Evolutionary conservation across 192 early-diverging fungal genomes (phyloP), one percentile per base, ranked within the genome.

Genomic region (Gryganskiella cystojenkinii): DNA sequence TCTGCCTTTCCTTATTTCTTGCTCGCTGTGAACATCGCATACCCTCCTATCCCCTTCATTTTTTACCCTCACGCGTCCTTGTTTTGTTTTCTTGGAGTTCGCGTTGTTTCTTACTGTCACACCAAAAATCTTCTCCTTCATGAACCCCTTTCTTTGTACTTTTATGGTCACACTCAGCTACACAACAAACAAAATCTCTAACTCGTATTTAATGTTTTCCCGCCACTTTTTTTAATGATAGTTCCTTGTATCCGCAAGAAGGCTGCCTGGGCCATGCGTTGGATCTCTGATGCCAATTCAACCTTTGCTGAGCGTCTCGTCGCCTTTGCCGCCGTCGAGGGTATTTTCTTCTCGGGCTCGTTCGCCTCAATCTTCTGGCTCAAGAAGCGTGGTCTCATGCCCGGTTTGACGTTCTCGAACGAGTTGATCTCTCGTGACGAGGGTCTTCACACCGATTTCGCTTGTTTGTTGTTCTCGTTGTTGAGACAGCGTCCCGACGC

Each of bases 341-440:
- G 96, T 45, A 96, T 98, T 79, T 98, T 98, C 87, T 98, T 97
- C 84, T 95, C 93, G 44, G 96, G 95, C 8, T 90, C 96, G 31
- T 98, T 98, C 81, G 95, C 96, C 4, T 88, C 96, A 44, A 98
- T 98, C 85, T 98, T 98, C 72, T 98, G 95, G 95, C 92, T 98
- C 76, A 98, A 97, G 92, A 98, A 98, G 85, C 92, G 96, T 61
- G 96, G 95, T 17, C 80, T 97, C 58, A 96, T 97, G 95, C 94
- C 95, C 30, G 96, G 96, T 28, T 87, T 98, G 57, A 95, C 96
- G 24, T 97, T 98, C 85, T 92, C 91, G 69, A 98, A 98, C 84
- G 95, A 98, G 83, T 88, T 98, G 24, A 97, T 98, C 80, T 96
- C 92, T 35, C 91, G 95, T 42, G 96, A 98, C 84, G 96, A 98